A percentile compares a stretch with the other conserved stretches of the same genome.
Evolutionary conservation across 225 moss, liverwort and hornwort genomes (phyloP).

Genomic region (Neckera pumila): DNA sequence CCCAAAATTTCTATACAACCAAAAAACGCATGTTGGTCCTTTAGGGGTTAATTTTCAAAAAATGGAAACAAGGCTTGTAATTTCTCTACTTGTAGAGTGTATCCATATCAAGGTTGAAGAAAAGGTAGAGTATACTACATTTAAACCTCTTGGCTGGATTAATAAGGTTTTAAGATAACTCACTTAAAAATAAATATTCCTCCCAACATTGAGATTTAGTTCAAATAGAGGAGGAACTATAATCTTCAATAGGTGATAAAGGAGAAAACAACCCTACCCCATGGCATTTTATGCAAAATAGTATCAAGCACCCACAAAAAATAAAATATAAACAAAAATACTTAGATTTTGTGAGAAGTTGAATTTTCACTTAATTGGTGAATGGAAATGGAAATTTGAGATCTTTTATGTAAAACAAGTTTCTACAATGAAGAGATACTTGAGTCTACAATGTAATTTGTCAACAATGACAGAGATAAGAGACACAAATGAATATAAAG

Average conservation of each 20-base stretch:
- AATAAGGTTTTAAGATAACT: neutral
- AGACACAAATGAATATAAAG: neutral
- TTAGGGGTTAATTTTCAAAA: no score
- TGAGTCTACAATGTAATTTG: neutral
- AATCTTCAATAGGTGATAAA: no score
- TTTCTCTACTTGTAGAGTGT: neutral
- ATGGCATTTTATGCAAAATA: neutral
- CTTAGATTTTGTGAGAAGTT: neutral
- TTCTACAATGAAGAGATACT: neutral
- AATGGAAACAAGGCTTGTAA: neutral
- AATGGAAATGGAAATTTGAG: no score
- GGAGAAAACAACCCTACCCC: accelerated
- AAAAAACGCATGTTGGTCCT: no score
- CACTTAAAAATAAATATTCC: neutral
- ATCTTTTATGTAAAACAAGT: neutral
- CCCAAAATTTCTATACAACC: no score
- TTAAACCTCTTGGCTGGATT: neutral
- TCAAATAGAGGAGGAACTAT: accelerated
- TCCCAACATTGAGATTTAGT: neutral
- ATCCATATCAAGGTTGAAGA: accelerated
- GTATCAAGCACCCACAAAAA: neutral
- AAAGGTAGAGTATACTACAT: no score
- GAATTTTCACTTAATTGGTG: neutral
- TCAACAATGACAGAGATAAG: accelerated
- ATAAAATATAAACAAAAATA: neutral